A percentile compares a stretch with the other conserved stretches of the same genome.
These are phyloP conservation scores for Globisporangium viniferum DNA, from an alignment of 352 stramenopile species.

Conservation along the genomic window DNA sequence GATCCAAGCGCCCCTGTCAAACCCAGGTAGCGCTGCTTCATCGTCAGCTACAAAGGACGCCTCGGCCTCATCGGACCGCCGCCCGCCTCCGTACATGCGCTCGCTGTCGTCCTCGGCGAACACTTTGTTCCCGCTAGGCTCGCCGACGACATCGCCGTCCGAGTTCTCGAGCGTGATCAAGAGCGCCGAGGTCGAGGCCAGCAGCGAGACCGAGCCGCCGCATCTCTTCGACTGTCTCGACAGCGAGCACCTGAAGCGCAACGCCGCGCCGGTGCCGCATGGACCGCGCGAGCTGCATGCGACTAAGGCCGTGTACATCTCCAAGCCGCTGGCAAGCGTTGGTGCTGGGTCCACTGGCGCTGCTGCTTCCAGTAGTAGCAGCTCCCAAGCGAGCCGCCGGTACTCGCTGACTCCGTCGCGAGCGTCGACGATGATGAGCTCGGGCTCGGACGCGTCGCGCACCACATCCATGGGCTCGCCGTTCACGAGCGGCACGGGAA, in stretches of 20 bases:
- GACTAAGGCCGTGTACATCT: conserved; percentile 69
- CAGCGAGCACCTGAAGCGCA: conserved; percentile 29
- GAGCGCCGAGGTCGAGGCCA: conserved; percentile 4
- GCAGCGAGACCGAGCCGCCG: conserved; percentile 20
- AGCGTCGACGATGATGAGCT: conserved; percentile 7
- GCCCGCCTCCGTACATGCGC: conserved; percentile 4
- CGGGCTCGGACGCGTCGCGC: not conserved
- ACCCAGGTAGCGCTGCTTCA: not conserved
- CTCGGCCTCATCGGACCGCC: conserved; percentile 4
- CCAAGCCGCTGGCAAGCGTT: conserved; percentile 28
- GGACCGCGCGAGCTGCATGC: conserved; percentile 59
- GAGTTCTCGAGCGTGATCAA: conserved; percentile 13
- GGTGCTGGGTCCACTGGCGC: not conserved
- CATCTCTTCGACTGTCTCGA: conserved; percentile 70
- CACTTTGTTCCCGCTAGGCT: conserved; percentile 2
- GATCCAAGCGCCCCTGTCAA: not conserved
- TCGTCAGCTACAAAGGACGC: not conserved
- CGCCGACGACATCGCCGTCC: not conserved
- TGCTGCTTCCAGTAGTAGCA: not conserved
- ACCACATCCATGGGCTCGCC: conserved; percentile 12
- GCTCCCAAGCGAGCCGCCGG: conserved; percentile 23
- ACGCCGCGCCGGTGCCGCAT: conserved; percentile 32
- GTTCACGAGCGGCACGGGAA: not conserved
- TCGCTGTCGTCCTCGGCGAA: conserved; percentile 19
- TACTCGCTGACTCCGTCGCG: conserved; percentile 31